Conservation (phyloP, 2,329 filamentous ascomycete genomes). For the Cladobotryum mycophilum region DNA sequence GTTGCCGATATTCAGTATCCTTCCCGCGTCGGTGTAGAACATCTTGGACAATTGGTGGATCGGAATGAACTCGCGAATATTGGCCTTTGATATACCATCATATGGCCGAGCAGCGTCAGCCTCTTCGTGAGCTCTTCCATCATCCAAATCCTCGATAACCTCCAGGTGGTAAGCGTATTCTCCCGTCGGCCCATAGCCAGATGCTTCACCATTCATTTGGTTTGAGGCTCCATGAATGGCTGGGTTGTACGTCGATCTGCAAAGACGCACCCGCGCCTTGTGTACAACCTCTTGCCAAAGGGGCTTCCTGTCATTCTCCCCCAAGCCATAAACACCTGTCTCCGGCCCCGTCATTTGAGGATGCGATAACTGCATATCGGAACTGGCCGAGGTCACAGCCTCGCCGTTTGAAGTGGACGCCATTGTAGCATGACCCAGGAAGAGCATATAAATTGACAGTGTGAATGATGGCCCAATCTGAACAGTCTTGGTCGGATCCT, state of each 20-base stretch:
- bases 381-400: background rate
- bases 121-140: conserved; percentile 47
- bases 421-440: conserved; percentile 62
- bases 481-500: conserved; percentile 55
- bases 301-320: conserved; percentile 48
- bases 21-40: conserved; percentile 87
- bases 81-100: conserved; percentile 36
- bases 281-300: conserved; percentile 97
- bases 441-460: conserved; percentile 91
- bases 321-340: conserved; percentile 21
- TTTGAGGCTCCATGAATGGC: background rate
- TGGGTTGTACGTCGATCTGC: conserved; percentile 51
- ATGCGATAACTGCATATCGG: background rate
- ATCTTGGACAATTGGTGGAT: conserved; percentile 69
- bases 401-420: background rate
- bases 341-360: background rate
- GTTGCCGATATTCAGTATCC: conserved; percentile 71
- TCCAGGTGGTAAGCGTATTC: conserved; percentile 73
- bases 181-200: background rate
- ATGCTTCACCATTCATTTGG: background rate
- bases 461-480: conserved; percentile 86
- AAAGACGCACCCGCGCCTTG: conserved; percentile 78
- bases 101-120: conserved; percentile 29
- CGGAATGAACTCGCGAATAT: conserved; percentile 48
- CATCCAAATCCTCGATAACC: conserved; percentile 71